phyloP scores from a whole-genome alignment of 2,329 filamentous ascomycete genomes.

The Fusarium sp. region DNA sequence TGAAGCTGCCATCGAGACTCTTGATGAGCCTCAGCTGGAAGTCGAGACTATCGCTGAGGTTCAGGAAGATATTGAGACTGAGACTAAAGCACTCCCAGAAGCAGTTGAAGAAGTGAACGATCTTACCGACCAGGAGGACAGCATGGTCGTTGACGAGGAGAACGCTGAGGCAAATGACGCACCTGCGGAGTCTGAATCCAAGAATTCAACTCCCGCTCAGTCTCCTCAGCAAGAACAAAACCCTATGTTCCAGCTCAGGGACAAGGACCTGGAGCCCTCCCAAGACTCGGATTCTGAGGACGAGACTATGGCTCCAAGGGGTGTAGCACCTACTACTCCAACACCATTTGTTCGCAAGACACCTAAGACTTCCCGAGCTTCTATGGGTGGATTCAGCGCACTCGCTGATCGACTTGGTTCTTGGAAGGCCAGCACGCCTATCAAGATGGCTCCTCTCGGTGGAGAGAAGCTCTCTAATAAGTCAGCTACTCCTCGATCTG shows the following conservation, averaged over 20 bases:
- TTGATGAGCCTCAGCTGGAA: slow-evolving; percentile 1
- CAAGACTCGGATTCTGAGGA: slow-evolving; percentile 61
- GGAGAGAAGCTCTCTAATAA: slow-evolving; percentile 53
- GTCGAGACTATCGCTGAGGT: neutral
- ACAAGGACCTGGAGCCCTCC: slow-evolving; percentile 58
- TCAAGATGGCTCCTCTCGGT: slow-evolving; percentile 40
- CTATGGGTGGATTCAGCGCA: slow-evolving; percentile 67
- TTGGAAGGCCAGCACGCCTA: slow-evolving; percentile 69
- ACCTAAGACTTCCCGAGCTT: slow-evolving; percentile 43
- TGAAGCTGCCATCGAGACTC: neutral
- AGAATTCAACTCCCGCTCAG: slow-evolving; percentile 9
- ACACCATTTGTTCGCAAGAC: slow-evolving; percentile 45
- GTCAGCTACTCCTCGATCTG: slow-evolving; percentile 42
- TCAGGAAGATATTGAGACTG: neutral
- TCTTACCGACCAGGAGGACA: slow-evolving; percentile 29
- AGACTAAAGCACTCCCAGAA: neutral
- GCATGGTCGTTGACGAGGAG: slow-evolving; percentile 40
- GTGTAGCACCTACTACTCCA: slow-evolving; percentile 54
- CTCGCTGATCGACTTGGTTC: slow-evolving; percentile 68
- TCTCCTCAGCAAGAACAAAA: slow-evolving; percentile 33
- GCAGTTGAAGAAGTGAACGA: slow-evolving; percentile 22
- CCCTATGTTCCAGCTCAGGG: slow-evolving; percentile 53
- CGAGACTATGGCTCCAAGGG: slow-evolving; percentile 50
- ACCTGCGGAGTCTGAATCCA: slow-evolving; percentile 5
- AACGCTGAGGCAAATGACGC: slow-evolving; percentile 18